Evolutionary conservation across 1,284 basidiomycete genomes (phyloP).

Genomic region (Boletus hoseneyae): DNA sequence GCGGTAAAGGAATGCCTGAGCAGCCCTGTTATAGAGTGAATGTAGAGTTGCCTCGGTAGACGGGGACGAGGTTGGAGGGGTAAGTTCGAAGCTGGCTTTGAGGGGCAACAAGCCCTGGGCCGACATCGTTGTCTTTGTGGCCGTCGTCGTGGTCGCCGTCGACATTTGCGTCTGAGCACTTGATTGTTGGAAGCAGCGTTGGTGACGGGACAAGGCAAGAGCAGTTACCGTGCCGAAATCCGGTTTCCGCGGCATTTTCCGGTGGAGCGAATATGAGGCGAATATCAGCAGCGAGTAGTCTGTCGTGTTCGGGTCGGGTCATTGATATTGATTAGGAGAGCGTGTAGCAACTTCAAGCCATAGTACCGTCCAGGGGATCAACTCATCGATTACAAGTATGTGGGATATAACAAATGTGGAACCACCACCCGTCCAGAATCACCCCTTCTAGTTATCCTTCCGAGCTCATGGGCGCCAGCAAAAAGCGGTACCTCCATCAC

Average conservation of each 20-base stretch:
- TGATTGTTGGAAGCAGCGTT: slow-evolving; percentile 20
- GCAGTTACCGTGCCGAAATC: background rate
- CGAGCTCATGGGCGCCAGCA: slow-evolving; percentile 37
- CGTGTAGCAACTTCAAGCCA: too few species aligned
- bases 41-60: slow-evolving; percentile 51
- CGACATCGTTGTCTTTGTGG: slow-evolving; percentile 19
- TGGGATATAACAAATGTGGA: slow-evolving; percentile 20
- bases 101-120: slow-evolving; percentile 31
- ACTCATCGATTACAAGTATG: too few species aligned
- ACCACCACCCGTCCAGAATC: slow-evolving; percentile 22
- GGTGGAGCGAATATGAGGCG: background rate
- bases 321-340: too few species aligned
- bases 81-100: slow-evolving; percentile 16
- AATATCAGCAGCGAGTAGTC: too few species aligned
- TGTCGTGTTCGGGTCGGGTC: too few species aligned
- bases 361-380: too few species aligned
- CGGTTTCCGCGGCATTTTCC: background rate
- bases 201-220: background rate
- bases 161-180: slow-evolving; percentile 24
- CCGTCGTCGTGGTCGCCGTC: slow-evolving; percentile 27
- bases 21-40: slow-evolving; percentile 69
- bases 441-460: slow-evolving; percentile 27
- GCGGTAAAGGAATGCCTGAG: slow-evolving; percentile 70
- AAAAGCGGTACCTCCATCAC: slow-evolving; percentile 56
- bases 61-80: slow-evolving; percentile 1